Percentiles rank a stretch among this genome's conserved stretches.
Conservation (phyloP, 2,329 filamentous ascomycete species). For the Pseudohalonectria lignicola region DNA sequence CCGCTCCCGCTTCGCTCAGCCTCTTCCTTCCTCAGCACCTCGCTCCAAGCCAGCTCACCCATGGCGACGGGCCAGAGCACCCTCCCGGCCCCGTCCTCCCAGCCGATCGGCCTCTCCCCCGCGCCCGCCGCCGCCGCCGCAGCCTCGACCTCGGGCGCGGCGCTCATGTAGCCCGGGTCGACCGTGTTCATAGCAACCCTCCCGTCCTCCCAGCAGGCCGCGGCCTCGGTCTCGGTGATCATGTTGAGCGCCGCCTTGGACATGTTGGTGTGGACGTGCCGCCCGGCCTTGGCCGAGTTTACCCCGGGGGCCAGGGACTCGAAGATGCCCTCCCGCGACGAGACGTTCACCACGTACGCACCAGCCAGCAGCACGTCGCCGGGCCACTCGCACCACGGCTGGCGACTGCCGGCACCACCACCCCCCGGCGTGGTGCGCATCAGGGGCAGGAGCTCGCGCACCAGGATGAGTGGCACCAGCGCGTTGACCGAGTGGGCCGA, state of each 20-base stretch:
- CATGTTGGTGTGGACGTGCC: conserved; percentile 27
- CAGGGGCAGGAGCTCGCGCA: conserved; percentile 20
- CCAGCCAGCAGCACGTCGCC: too few relatives aligned
- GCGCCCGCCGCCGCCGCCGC: too few relatives aligned
- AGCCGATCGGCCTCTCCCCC: too few relatives aligned
- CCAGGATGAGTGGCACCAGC: conserved; percentile 16
- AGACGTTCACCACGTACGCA: conserved; percentile 22
- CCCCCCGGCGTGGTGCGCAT: conserved; percentile 12
- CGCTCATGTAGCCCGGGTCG: conserved; percentile 25
- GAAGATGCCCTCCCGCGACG: conserved; percentile 23
- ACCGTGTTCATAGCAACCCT: conserved; percentile 24
- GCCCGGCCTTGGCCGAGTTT: conserved; percentile 15
- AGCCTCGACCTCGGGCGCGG: too few relatives aligned
- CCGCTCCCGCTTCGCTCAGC: too few relatives aligned
- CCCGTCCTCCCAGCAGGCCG: conserved; percentile 15
- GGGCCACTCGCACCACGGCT: conserved; percentile 2
- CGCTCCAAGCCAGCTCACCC: conserved; percentile 6
- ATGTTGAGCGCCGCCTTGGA: not conserved
- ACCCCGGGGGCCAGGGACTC: conserved; percentile 9
- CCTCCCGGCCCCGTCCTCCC: conserved; percentile 24
- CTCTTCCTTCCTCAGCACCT: too few relatives aligned
- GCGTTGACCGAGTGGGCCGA: not conserved
- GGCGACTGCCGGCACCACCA: not conserved
- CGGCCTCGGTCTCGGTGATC: conserved; percentile 19
- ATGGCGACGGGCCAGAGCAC: conserved; percentile 21